Percentiles rank a stretch among this genome's conserved stretches.
Conservation (phyloP, 2,329 filamentous ascomycete species). For the Arthroderma sp. region DNA sequence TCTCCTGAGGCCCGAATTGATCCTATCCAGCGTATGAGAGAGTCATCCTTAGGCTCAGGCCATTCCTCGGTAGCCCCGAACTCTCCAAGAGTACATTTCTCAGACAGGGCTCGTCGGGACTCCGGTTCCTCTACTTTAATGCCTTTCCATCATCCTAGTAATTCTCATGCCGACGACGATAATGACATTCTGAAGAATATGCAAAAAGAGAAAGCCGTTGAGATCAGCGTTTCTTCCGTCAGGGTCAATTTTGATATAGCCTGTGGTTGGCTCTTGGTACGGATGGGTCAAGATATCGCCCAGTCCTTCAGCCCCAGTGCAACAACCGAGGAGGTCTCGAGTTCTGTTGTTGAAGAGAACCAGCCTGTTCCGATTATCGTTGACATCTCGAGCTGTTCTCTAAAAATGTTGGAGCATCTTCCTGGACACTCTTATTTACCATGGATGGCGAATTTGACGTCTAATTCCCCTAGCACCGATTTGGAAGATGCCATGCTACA, state of each 20-base stretch:
- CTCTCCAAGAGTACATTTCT: not conserved
- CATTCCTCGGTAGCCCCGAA: not conserved
- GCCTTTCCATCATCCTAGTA: not conserved
- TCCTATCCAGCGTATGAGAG: constrained; percentile 6
- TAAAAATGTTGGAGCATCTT: constrained; percentile 25
- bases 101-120: not conserved
- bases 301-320: constrained; percentile 8
- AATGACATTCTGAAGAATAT: constrained; percentile 1
- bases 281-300: constrained; percentile 25
- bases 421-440: constrained; percentile 19
- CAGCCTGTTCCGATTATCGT: constrained; percentile 17
- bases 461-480: not conserved
- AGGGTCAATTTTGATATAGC: constrained; percentile 30
- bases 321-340: constrained; percentile 3
- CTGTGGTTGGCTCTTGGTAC: constrained; percentile 31
- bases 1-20: not conserved
- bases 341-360: constrained; percentile 6
- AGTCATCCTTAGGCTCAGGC: constrained; percentile 10
- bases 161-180: not conserved
- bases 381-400: constrained; percentile 12
- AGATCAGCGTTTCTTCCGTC: constrained; percentile 24
- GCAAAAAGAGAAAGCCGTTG: constrained; percentile 16
- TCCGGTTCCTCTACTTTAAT: not conserved
- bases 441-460: not conserved
- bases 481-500: constrained; percentile 27